Conservation (phyloP, 1,284 basidiomycete species). For the Ceratorhiza oryzae-sativae region DNA sequence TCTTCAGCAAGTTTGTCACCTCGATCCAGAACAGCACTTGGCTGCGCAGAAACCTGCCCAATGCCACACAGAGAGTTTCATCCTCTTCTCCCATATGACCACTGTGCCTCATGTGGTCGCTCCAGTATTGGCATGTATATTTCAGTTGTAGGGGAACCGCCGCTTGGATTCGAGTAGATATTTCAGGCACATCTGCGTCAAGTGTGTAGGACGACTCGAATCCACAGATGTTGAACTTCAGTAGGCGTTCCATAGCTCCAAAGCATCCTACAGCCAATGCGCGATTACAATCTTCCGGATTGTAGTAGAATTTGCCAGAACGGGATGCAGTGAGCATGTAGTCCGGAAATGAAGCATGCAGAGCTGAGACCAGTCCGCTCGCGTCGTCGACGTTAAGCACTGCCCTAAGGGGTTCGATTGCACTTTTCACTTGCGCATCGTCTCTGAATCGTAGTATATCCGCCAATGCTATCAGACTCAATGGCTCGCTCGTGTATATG, state of each 20-base stretch:
- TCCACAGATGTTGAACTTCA: slow-evolving; percentile 1
- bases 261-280: not conserved
- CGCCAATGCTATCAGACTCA: not conserved
- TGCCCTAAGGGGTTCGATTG: not conserved
- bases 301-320: not conserved
- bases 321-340: not conserved
- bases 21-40: not conserved
- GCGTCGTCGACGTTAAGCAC: slow-evolving; percentile 2
- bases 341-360: not conserved
- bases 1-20: no score
- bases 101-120: not conserved
- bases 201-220: not conserved
- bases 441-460: not conserved
- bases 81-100: not conserved
- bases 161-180: not conserved
- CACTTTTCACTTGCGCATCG: not conserved
- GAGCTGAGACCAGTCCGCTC: not conserved
- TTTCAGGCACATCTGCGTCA: not conserved
- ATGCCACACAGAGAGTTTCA: not conserved
- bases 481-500: slow-evolving; percentile 13
- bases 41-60: not conserved
- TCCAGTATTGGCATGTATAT: slow-evolving; percentile 2
- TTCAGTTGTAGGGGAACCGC: not conserved
- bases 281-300: not conserved
- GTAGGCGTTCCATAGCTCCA: not conserved